Conservation (phyloP, 768 basidiomycete species). For the Dioszegia crocea region DNA sequence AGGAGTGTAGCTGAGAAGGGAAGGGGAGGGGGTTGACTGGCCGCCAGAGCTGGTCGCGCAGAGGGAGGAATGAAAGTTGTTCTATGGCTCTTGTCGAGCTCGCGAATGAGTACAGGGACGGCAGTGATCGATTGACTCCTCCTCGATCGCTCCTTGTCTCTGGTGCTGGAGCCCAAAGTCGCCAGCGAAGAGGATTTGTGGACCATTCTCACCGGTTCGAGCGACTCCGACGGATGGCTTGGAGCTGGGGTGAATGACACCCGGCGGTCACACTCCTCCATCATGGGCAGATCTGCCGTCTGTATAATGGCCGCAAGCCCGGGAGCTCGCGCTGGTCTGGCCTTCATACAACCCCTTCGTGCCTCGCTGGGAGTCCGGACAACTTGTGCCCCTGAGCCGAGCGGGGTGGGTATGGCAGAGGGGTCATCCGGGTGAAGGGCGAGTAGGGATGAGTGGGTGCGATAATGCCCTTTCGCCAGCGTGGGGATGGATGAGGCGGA, state of each 20-base stretch:
- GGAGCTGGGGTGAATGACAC: neutral
- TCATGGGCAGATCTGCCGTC: constrained; percentile 3
- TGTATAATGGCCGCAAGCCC: neutral
- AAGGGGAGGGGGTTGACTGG: neutral
- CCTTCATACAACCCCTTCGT: constrained; percentile 14
- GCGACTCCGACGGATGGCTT: neutral
- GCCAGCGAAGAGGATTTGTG: constrained; percentile 5
- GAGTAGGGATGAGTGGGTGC: constrained; percentile 2
- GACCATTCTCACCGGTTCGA: neutral
- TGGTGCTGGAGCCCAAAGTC: neutral
- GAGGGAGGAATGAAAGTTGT: neutral
- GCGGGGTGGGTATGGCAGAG: neutral
- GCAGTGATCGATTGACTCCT: neutral
- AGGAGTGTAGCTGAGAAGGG: constrained; percentile 24
- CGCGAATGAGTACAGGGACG: neutral
- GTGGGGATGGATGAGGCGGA: neutral
- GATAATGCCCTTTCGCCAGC: neutral
- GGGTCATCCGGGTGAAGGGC: neutral
- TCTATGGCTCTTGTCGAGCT: neutral
- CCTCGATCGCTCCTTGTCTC: neutral
- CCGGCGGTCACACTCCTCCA: constrained; percentile 7
- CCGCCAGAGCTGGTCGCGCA: neutral
- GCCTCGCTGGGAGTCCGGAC: constrained; percentile 25
- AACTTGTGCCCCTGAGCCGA: constrained; percentile 15
- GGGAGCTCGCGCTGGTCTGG: neutral